phyloP scores from a whole-genome alignment of 2,329 filamentous ascomycete genomes.

The Neoscytalidium dimidiatum region DNA sequence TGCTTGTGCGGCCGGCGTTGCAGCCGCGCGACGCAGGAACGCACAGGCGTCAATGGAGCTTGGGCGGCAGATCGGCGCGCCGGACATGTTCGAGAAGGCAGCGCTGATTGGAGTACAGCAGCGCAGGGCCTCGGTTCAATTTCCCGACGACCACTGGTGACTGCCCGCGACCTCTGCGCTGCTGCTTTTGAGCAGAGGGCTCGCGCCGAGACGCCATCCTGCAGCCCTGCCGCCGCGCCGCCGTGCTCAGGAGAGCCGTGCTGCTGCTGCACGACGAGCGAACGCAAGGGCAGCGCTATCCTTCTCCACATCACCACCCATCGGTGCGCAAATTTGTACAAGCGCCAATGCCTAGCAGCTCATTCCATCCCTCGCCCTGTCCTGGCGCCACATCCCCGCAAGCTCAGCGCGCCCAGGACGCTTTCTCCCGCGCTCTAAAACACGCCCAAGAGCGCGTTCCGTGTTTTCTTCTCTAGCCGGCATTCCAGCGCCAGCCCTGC shows the following conservation, averaged over 20 bases:
- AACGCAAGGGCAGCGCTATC: conserved; percentile 3
- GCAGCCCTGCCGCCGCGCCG: neutral
- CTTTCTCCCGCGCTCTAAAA: neutral
- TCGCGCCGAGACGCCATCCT: neutral
- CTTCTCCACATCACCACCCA: conserved; percentile 6
- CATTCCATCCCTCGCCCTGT: neutral
- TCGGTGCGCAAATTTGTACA: conserved; percentile 1
- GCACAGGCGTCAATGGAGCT: conserved; percentile 2
- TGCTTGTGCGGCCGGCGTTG: neutral
- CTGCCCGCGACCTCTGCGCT: no score
- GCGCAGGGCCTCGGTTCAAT: neutral
- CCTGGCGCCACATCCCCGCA: neutral
- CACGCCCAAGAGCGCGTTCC: neutral
- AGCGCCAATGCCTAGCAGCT: neutral
- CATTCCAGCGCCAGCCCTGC: conserved; percentile 3
- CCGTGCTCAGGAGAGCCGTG: neutral
- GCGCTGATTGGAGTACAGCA: conserved; percentile 6
- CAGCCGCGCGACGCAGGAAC: conserved; percentile 7
- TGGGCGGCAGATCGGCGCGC: conserved; percentile 9
- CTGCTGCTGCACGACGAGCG: neutral
- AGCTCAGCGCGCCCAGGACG: neutral
- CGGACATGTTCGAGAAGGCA: neutral
- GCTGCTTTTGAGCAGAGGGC: neutral
- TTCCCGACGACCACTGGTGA: neutral
- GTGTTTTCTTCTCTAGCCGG: neutral